Percentiles rank a stretch among this genome's conserved stretches.
Evolutionary conservation across 257 asterid species (phyloP).

Genomic region (Przewalskia tangutica): DNA sequence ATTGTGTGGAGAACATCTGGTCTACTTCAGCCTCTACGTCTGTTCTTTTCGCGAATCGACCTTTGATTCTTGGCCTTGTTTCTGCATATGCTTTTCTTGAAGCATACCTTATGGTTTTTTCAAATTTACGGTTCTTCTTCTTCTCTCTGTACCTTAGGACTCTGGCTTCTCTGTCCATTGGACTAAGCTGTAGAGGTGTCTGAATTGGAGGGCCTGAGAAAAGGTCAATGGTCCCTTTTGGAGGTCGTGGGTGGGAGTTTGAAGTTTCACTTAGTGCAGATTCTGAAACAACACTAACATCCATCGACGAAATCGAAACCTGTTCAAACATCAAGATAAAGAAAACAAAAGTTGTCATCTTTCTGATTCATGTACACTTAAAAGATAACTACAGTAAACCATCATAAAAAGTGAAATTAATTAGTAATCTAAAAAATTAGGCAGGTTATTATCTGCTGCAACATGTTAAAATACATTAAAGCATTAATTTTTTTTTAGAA

Average conservation of each 20-base stretch:
- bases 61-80: conserved; percentile 74
- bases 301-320: conserved; percentile 57
- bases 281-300: conserved; percentile 59
- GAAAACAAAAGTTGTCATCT: neutral
- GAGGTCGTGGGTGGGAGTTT: conserved; percentile 29
- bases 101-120: conserved; percentile 76
- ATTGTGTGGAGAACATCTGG: conserved; percentile 40
- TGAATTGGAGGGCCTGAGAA: conserved; percentile 36
- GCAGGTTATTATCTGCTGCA: neutral
- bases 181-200: conserved; percentile 41
- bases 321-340: conserved; percentile 9
- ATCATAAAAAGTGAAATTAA: neutral
- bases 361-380: neutral
- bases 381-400: neutral
- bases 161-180: conserved; percentile 68
- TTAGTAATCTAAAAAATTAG: neutral
- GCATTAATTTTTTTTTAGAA: no score
- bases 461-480: neutral
- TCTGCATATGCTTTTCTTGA: conserved; percentile 90
- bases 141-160: conserved; percentile 78
- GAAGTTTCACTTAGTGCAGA: conserved; percentile 40
- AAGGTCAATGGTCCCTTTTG: conserved; percentile 58
- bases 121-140: conserved; percentile 71
- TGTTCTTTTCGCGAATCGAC: conserved; percentile 65
- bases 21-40: conserved; percentile 38